phyloP scores from a whole-genome alignment of 2,329 filamentous ascomycete genomes.

The Fusarium sp. region DNA sequence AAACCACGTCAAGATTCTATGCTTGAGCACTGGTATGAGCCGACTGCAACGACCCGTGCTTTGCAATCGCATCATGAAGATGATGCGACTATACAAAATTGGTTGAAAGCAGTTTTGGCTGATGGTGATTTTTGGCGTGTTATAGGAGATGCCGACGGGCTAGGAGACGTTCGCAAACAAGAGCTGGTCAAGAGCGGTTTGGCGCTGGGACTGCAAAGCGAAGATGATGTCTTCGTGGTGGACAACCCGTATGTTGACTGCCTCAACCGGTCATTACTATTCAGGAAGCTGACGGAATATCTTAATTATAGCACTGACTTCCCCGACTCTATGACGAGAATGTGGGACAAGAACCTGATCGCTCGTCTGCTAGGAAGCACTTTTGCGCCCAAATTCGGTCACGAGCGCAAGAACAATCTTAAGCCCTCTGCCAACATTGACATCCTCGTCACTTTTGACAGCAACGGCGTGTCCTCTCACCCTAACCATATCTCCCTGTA shows the following conservation, averaged over 20 bases:
- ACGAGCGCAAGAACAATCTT: slow-evolving; percentile 47
- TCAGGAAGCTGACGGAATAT: slow-evolving; percentile 3
- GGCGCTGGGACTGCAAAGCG: slow-evolving; percentile 76
- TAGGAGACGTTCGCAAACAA: slow-evolving; percentile 83
- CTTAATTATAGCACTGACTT: slow-evolving; percentile 65
- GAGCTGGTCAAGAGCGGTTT: slow-evolving; percentile 86
- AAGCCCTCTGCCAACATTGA: slow-evolving; percentile 72
- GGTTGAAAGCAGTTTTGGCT: slow-evolving; percentile 30
- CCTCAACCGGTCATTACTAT: background rate
- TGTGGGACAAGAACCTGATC: slow-evolving; percentile 79
- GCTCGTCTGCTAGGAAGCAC: slow-evolving; percentile 75
- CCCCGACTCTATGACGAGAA: slow-evolving; percentile 86
- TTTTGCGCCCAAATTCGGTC: slow-evolving; percentile 74
- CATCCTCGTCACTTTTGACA: slow-evolving; percentile 89
- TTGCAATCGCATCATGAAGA: slow-evolving; percentile 11
- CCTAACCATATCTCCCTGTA: slow-evolving; percentile 94
- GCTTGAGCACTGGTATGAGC: slow-evolving; percentile 80
- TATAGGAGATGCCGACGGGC: slow-evolving; percentile 82
- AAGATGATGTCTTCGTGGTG: slow-evolving; percentile 86
- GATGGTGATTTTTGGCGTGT: slow-evolving; percentile 28
- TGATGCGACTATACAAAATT: slow-evolving; percentile 23
- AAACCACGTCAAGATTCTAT: slow-evolving; percentile 95
- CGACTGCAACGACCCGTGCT: slow-evolving; percentile 16
- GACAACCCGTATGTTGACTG: slow-evolving; percentile 72
- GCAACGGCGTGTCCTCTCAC: slow-evolving; percentile 83